Evolutionary conservation across 2,329 filamentous ascomycete species (phyloP), one percentile per base, ranked within the genome.

Genomic region (Fusarium guadeloupense): DNA sequence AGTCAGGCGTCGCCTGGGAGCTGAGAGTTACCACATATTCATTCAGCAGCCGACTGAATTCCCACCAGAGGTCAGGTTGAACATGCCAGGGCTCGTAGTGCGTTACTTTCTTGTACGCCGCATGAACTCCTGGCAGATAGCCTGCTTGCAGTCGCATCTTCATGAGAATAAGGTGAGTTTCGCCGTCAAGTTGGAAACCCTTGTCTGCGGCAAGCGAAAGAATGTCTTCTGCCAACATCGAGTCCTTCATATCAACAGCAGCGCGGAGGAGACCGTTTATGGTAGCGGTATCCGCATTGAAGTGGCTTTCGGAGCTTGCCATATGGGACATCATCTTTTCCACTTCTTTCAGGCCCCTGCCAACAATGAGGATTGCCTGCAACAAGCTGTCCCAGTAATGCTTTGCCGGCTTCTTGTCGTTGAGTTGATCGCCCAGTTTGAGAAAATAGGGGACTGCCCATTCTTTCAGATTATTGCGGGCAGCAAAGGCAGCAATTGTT

Each of bases 251-350:
- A n/a, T 85, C 84, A 62, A 89, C 88, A 9, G 92, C 91, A 53
- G 88, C 87, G 47, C 85, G 83, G 16, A 98, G 82, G 21, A 98
- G 81, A 6, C 80, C 78, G 70, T 98, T 96, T 68, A 98, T 87
- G 6, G 90, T 92, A 4, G 83, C 77, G 7, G 87, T 87, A 49
- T 91, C 88, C 0, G 92, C 86, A 7, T 79, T 74, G 4, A 83
- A 65, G 14, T 77, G 76, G 51, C 79, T 72, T 52, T 82, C 74
- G 17, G 88, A 81, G 37, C 84, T 79, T 55, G 95, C 84, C 85
- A 93, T 92, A 63, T 87, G 85, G 83, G 56, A 93, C 82, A 71
- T 92, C 87, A 73, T 92, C 17, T 54, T 65, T 35, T 72, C 66
- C 10, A 77, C 72, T 35, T 75, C 71, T 13, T 68, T 86, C 1